Evolutionary conservation across 2,329 filamentous ascomycete genomes (phyloP).

Genomic region (Apiospora hydei): DNA sequence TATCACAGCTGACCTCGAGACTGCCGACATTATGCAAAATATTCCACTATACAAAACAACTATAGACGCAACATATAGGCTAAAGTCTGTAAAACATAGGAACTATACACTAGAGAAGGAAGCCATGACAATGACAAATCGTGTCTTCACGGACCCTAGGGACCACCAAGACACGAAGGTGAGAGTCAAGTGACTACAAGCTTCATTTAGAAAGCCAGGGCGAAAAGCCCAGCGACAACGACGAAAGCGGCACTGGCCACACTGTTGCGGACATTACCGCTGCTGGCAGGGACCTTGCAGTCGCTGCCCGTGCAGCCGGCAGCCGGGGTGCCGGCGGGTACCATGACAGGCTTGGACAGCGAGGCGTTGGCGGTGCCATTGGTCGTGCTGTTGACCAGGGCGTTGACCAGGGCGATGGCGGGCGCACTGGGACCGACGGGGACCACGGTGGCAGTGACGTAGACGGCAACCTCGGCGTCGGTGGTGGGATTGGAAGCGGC

Average conservation of each 20-base stretch:
- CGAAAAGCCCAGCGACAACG: not conserved
- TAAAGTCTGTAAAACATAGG: not conserved
- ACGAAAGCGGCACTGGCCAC: not conserved
- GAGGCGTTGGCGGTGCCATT: slow-evolving; percentile 16
- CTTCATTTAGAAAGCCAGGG: not conserved
- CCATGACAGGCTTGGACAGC: not conserved
- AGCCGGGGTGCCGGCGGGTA: slow-evolving; percentile 22
- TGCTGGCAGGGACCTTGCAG: slow-evolving; percentile 3
- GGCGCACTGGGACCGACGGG: slow-evolving; percentile 3
- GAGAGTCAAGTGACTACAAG: not conserved
- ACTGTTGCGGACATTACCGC: slow-evolving; percentile 4
- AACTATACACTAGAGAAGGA: not conserved
- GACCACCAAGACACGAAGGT: not conserved
- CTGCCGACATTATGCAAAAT: not conserved
- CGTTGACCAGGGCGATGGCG: not conserved
- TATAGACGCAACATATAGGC: not conserved
- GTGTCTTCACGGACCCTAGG: not conserved
- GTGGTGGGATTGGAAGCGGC: not conserved
- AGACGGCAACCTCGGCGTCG: not conserved
- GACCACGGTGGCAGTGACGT: slow-evolving; percentile 18
- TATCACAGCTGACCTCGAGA: too few relatives aligned
- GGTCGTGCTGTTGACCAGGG: not conserved
- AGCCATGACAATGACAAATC: not conserved
- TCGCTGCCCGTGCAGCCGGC: not conserved
- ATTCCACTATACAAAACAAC: not conserved